A percentile compares a stretch with the other conserved stretches of the same genome.
These are phyloP conservation scores for Sclerotinia spermophila DNA, from an alignment of 2,329 filamentous ascomycete species.

Conservation along the genomic window DNA sequence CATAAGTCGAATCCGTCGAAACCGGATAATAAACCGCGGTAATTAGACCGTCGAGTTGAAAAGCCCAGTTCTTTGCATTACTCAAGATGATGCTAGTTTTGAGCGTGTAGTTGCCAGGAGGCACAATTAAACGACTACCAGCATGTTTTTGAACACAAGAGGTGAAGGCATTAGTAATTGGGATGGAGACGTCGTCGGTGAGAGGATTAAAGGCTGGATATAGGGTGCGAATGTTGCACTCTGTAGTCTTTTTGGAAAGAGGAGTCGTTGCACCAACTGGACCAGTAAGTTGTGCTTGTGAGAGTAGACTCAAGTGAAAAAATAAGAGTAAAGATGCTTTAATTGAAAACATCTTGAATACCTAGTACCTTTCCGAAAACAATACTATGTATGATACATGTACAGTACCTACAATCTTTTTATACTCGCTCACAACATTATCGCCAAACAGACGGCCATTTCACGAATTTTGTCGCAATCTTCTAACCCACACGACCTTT, in stretches of 20 bases:
- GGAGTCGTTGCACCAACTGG: constrained; percentile 34
- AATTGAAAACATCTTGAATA: constrained; percentile 12
- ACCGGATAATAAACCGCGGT: constrained; percentile 40
- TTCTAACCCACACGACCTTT: not conserved
- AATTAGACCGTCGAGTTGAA: constrained; percentile 52
- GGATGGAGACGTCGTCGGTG: constrained; percentile 34
- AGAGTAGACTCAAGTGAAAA: not conserved
- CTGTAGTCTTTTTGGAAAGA: constrained; percentile 31
- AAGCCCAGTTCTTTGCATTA: constrained; percentile 46
- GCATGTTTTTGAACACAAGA: constrained; percentile 30
- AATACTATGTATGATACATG: not conserved
- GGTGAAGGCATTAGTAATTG: constrained; percentile 34
- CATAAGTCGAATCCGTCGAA: not conserved
- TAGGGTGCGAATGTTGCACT: constrained; percentile 39
- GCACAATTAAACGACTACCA: constrained; percentile 16
- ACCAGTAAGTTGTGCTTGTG: constrained; percentile 11
- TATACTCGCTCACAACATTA: not conserved
- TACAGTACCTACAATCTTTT: not conserved
- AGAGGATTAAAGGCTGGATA: constrained; percentile 27
- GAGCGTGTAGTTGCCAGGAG: constrained; percentile 43
- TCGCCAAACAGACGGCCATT: not conserved
- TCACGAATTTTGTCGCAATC: not conserved
- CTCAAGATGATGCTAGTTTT: constrained; percentile 47
- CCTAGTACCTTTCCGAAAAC: not conserved
- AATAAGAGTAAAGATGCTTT: not conserved